Evolutionary conservation across 352 stramenopile species (phyloP), one percentile per base, ranked within the genome.

Genomic region (Globisporangium recalcitrans): DNA sequence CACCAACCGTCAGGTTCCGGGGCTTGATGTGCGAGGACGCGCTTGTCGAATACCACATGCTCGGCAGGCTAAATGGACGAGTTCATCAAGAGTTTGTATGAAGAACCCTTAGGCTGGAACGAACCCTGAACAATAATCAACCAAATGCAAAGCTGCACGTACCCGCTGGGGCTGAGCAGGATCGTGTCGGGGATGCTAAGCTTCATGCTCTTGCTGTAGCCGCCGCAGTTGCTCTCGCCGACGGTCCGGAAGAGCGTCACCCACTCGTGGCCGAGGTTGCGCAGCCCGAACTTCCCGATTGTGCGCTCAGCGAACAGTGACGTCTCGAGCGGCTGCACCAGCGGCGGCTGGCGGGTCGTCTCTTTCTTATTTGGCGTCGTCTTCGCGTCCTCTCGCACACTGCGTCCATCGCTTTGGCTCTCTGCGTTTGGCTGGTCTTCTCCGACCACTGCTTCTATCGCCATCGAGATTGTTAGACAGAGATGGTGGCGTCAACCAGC

Each of bases 171-270:
- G 51, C 78, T 87, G 31, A 89, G 54, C 49, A 89, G 70, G 13
- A 87, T 62, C 9, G 80, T 89, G 32, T 89, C 77, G 13, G 76
- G 77, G 42, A 89, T 78, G 13, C 72, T 60, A 27, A 89, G 75
- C 52, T 73, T 76, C 73, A 84, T 80, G 27, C 42, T 67, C 51
- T 61, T 65, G 24, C 52, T 71, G 47, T 73, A 68, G 19, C 64
- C 57, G 10, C 58, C 58, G n/a, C 32, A 56, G 27, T 56, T 73
- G 11, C 48, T 52, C 9, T 57, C 65, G n/a, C 67, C 64, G n/a
- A 89, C 74, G 9, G 63, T 71, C 52, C 82, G 74, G 52, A 87
- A 87, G 3, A 89, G 47, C 11, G 71, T 68, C 3, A 89, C 69
- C 80, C 80, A 89, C 63, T 89, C 80, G 44, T 78, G 69, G 0